Base-by-base conservation (phyloP, 2,329 filamentous ascomycete genomes). In the Fusarium proliferatum region DNA sequence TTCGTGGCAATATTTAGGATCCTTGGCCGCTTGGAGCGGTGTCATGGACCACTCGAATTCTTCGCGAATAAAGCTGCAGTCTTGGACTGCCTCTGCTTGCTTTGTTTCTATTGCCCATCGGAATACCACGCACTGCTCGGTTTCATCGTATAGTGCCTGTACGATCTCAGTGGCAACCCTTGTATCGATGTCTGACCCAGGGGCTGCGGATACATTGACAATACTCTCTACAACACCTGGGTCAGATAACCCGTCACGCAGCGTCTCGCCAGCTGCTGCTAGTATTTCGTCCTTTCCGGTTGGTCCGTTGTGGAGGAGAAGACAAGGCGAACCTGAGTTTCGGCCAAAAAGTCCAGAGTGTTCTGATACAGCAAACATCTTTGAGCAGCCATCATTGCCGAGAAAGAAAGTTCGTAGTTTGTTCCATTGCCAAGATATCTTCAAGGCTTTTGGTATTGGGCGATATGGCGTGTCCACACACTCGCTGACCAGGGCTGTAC, bases 341-440 rank as follows among this genome's bases (percentile, higher is more conserved):
- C 71, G 66, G 11, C 61, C 67, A 34, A 67, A 60, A 23, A 73
- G 57, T 10, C 71, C 71, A 30, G 71, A 74, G 57, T 73, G 71
- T 49, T 73, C 71, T 46, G 71, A 67, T 23, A 73, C 71, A 19
- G 71, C 71, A 28, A 73, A 73, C 61, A 73, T 73, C 28, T 73
- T 73, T 28, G 70, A 67, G 28, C 42, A 63, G 38, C 42, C 21
- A 26, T 73, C 70, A 45, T 71, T 66, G 36, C 71, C 71, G 23
- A 73, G 67, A 23, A 67, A 73, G 53, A 73, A 73, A 45, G 68
- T 73, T 48, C 71, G 48, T 28, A 73, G 38, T 41, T 73, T 73
- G 45, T 73, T 73, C 71, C 71, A 73, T 51, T 73, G 71, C 71
- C 71, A 73, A 28, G 67, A 73, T 55, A 73, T 73, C 53, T 73